Evolutionary conservation across 768 basidiomycete species (phyloP).

Genomic region (Lentinula lateritia): DNA sequence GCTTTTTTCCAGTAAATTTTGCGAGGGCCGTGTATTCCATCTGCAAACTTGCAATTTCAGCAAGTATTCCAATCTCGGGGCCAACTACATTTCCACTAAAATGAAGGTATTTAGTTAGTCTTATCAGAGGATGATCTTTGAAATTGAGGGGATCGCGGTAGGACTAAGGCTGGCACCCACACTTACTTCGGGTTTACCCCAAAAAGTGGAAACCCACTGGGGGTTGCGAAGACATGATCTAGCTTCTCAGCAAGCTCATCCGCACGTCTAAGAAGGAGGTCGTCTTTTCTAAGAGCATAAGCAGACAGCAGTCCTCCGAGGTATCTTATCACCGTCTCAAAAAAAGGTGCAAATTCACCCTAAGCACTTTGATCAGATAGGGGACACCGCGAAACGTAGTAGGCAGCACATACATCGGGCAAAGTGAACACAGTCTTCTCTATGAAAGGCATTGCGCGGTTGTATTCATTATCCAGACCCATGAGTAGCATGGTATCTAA

Average conservation of each 20-base stretch:
- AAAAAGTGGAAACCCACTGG: slow-evolving; percentile 66
- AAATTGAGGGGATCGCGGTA: too few species aligned
- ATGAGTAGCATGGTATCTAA: slow-evolving; percentile 85
- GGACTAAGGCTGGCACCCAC: not conserved
- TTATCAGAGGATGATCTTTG: too few species aligned
- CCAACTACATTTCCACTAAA: slow-evolving; percentile 27
- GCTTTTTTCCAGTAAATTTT: slow-evolving; percentile 65
- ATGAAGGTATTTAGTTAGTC: too few species aligned
- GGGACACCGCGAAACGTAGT: not conserved
- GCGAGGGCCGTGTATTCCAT: slow-evolving; percentile 84
- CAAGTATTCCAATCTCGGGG: slow-evolving; percentile 40
- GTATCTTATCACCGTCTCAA: slow-evolving; percentile 87
- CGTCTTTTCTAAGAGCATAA: slow-evolving; percentile 66
- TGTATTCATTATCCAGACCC: slow-evolving; percentile 67
- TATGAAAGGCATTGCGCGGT: slow-evolving; percentile 52
- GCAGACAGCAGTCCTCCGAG: slow-evolving; percentile 85
- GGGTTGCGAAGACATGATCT: slow-evolving; percentile 65
- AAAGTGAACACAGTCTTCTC: slow-evolving; percentile 43
- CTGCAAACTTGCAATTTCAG: slow-evolving; percentile 80
- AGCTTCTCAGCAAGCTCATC: slow-evolving; percentile 74
- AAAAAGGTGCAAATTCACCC: slow-evolving; percentile 47
- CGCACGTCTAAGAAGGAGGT: slow-evolving; percentile 59
- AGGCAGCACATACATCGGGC: slow-evolving; percentile 27
- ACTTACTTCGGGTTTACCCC: slow-evolving; percentile 63
- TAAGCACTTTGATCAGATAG: slow-evolving; percentile 8